Base-by-base conservation (phyloP, 768 basidiomycete genomes). In the Tylopilus sp. region DNA sequence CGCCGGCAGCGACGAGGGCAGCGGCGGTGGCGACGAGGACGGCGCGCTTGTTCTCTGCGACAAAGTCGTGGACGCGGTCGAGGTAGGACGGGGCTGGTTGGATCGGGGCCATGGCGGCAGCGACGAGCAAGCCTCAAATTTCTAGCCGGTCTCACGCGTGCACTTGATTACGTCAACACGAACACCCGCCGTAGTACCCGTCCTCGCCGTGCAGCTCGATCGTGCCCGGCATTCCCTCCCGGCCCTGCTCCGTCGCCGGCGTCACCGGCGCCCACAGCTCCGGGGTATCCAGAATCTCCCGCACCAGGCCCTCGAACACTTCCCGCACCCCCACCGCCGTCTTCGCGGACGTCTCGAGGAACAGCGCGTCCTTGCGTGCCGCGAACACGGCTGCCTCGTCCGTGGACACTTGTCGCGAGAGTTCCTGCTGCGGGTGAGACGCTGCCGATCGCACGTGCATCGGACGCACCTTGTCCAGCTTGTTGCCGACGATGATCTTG, bases 401-500 rank as follows among this genome's bases (percentile, higher is more conserved):
- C 6, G 82, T 84, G 0, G 89, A 69, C 4, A 99, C 95, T 67
- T 93, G 87, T 4, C 96, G 82, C 11, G 90, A 92, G 72, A 87
- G 90, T 65, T 97, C 95, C 92, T 94, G 42, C 52, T 11, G 13
- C 21, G 6, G 21, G 17, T 64, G 13, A 59, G 56, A 11, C 19
- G 0, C 26, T 3, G 25, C 5, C 16, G 3, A 6, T 14, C 6
- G 13, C 24, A 6, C 17, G 6, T 16, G 8, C 3, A n/a, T n/a
- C 16, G 2, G 22, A 57, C 65, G 31, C 31, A 83, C 89, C 80
- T 95, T 96, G 76, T 98, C 94, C 17, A 96, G 75, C 72, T 98
- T 99, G 73, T 89, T 89, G 28, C 91, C 96, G 3, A 99, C 94
- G 21, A 99, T 81, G 63, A 98, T 92, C 80, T 94, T 92, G 43